These are phyloP conservation scores for Stipa capillata DNA, from an alignment of 176 grass and related monocot genomes.

Conservation along the genomic window DNA sequence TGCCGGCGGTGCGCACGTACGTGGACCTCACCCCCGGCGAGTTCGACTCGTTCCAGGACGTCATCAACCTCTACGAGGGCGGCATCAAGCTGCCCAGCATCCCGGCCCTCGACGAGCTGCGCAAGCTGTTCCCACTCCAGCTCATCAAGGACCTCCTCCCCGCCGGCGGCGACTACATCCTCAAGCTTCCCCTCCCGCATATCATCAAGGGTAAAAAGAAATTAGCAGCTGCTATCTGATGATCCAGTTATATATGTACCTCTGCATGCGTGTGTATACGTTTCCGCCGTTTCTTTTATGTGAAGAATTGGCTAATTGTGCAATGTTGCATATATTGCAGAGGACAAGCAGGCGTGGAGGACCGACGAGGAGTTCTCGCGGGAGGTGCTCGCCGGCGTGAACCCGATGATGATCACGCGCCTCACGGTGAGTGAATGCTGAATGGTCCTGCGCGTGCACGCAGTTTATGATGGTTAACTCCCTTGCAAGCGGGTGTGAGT, in stretches of 20 bases:
- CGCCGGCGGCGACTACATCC: conserved; percentile 30
- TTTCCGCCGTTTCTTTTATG: not conserved
- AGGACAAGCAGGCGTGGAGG: conserved; percentile 49
- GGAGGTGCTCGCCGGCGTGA: conserved; percentile 88
- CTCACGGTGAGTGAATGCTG: conserved; percentile 32
- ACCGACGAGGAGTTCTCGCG: conserved; percentile 85
- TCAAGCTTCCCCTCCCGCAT: conserved; percentile 47
- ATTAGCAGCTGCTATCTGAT: too few relatives aligned
- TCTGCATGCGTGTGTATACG: too few relatives aligned
- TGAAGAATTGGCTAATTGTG: not conserved
- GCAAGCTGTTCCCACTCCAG: conserved; percentile 37
- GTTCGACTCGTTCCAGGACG: conserved; percentile 66
- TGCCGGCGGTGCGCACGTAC: conserved; percentile 39
- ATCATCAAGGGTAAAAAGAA: conserved; percentile 42
- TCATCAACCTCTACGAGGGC: conserved; percentile 48
- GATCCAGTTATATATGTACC: not conserved
- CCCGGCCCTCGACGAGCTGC: conserved; percentile 34
- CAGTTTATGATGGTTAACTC: too few relatives aligned
- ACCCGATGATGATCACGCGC: conserved; percentile 57
- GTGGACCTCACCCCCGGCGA: conserved; percentile 25
- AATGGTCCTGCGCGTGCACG: too few relatives aligned
- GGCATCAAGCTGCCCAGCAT: conserved; percentile 34
- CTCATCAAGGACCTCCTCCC: conserved; percentile 57
- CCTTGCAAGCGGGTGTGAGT: too few relatives aligned
- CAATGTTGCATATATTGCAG: conserved; percentile 17